phyloP scores from a whole-genome alignment of 2,329 filamentous ascomycete genomes.

The Didymella arachidicola region DNA sequence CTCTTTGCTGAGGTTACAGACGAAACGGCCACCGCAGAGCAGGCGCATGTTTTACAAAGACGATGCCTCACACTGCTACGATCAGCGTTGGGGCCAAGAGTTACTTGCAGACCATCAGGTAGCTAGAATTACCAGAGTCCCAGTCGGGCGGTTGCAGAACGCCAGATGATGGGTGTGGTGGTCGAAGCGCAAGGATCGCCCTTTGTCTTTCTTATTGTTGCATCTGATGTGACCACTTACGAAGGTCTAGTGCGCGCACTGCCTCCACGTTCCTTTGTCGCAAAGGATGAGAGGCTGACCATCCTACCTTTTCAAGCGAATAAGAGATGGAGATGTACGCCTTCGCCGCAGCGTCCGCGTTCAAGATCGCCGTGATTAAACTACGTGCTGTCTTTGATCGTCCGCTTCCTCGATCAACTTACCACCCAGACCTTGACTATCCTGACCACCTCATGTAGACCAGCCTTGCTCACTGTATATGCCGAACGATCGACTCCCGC shows the following conservation, averaged over 20 bases:
- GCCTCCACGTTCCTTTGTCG: constrained; percentile 18
- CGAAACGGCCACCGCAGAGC: background rate
- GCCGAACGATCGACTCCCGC: background rate
- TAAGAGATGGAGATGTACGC: constrained; percentile 14
- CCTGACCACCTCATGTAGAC: background rate
- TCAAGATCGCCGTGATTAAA: constrained; percentile 5
- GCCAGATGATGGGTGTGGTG: constrained; percentile 7
- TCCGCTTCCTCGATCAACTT: background rate
- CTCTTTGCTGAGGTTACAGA: background rate
- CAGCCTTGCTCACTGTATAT: background rate
- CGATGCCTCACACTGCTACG: background rate
- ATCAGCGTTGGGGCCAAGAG: background rate
- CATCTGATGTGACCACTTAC: constrained; percentile 3
- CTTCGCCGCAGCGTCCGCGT: constrained; percentile 15
- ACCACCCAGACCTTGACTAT: background rate
- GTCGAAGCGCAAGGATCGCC: constrained; percentile 9
- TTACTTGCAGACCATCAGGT: background rate
- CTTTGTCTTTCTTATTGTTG: constrained; percentile 14
- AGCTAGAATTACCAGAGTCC: background rate
- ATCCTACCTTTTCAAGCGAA: constrained; percentile 14
- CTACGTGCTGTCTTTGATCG: constrained; percentile 17
- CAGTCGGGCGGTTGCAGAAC: background rate
- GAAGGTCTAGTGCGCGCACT: constrained; percentile 7
- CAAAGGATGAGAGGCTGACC: constrained; percentile 6
- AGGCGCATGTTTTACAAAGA: background rate